Base-by-base conservation (phyloP, 345 rosid species). In the Gossypium herbaceum region DNA sequence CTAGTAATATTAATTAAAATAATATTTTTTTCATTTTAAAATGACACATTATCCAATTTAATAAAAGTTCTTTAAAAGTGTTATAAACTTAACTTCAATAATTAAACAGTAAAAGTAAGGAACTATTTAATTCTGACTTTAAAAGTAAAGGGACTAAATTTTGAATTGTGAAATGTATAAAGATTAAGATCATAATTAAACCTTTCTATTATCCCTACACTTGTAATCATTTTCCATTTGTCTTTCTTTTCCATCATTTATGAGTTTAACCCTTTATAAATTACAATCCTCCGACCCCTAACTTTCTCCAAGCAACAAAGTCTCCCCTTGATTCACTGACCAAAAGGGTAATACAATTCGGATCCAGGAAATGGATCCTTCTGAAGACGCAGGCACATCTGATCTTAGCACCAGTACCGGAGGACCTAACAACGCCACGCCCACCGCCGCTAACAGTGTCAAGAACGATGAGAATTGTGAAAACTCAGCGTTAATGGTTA, bases 351-450 rank as follows among this genome's bases (percentile, higher is more conserved):
- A 20, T 27, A 19, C n/a, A 44, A 44, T 16, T 15, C 29, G 47
- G 29, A 41, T 65, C 10, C 17, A 19, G 16, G 71, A 70, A 68
- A 65, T 76, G 75, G 81, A 80, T 43, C 78, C 16, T 7, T 80
- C 76, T 27, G 84, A 83, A 16, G 82, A 77, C 13, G 83, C 72
- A 19, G 86, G 66, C 69, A 19, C 71, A 24, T 83, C 88, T 66
- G 86, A 85, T 74, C 79, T 80, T 56, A 85, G 87, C 84, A 82
- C 85, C 20, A 78, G 81, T 76, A 72, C 75, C 2, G 85, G 85
- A 19, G 83, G 68, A 60, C 73, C 54, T 55, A 19, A 76, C 71
- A 16, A 68, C 54, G 3, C 27, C 72, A 2, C 34, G 27, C 12
- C 20, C 6, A 17, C 22, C 22, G 19, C 43, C 15, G 43, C 19